Conservation (phyloP, 441 rosid species). For the Erysimum cheiri region DNA sequence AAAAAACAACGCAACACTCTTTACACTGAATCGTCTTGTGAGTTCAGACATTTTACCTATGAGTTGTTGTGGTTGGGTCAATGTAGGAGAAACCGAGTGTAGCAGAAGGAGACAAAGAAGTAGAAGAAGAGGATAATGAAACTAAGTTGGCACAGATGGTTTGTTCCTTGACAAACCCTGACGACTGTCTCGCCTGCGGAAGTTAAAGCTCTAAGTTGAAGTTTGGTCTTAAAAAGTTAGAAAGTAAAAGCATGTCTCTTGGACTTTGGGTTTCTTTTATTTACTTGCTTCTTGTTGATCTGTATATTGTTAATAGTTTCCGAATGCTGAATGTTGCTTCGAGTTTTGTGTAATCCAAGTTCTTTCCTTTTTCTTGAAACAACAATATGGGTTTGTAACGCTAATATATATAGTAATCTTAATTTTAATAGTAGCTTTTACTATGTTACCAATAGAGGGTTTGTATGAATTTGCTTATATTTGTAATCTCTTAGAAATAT, state of each 20-base stretch:
- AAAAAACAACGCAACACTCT: constrained; percentile 7
- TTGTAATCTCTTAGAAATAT: too few species aligned
- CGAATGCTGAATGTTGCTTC: not conserved
- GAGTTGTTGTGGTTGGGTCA: not conserved
- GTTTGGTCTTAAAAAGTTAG: constrained; percentile 1
- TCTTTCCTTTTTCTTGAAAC: not conserved
- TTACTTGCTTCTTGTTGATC: not conserved
- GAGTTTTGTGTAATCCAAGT: constrained; percentile 28
- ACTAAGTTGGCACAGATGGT: constrained; percentile 81
- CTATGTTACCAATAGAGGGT: too few species aligned
- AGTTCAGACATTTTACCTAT: constrained; percentile 2
- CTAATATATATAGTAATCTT: too few species aligned
- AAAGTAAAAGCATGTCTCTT: not conserved
- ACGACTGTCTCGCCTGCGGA: constrained; percentile 70
- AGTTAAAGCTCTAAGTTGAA: constrained; percentile 48
- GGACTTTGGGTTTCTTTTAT: not conserved
- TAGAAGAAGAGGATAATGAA: constrained; percentile 48
- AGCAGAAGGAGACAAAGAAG: constrained; percentile 30
- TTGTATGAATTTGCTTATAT: too few species aligned
- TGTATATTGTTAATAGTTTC: constrained; percentile 27
- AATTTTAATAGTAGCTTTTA: too few species aligned
- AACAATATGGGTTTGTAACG: too few species aligned
- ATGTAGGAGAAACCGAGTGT: constrained; percentile 52
- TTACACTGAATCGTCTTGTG: not conserved
- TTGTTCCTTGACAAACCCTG: constrained; percentile 46